Percentiles rank a stretch among this genome's conserved stretches.
Evolutionary conservation across 2,329 filamentous ascomycete species (phyloP).

Genomic region (Alternaria postmessia): DNA sequence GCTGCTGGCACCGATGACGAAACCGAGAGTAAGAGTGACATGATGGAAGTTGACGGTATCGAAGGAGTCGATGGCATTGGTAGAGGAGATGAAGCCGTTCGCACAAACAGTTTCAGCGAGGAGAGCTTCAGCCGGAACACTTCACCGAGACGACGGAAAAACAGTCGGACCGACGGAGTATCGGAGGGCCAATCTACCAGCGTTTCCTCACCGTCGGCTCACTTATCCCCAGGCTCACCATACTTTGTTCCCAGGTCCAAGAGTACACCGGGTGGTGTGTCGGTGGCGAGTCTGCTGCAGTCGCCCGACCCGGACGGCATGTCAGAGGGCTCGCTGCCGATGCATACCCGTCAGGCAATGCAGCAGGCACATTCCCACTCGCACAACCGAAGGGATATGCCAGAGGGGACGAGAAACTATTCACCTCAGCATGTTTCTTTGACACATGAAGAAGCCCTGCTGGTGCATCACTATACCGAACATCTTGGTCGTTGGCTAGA

Average conservation of each 20-base stretch:
- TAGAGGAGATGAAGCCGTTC: neutral
- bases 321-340: slow-evolving; percentile 7
- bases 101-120: slow-evolving; percentile 11
- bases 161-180: slow-evolving; percentile 18
- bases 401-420: slow-evolving; percentile 8
- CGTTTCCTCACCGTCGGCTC: slow-evolving; percentile 20
- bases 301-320: slow-evolving; percentile 9
- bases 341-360: slow-evolving; percentile 2
- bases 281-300: slow-evolving; percentile 23
- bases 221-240: slow-evolving; percentile 24
- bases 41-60: slow-evolving; percentile 26
- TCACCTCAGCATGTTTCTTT: slow-evolving; percentile 21
- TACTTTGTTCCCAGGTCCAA: slow-evolving; percentile 12
- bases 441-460: slow-evolving; percentile 32
- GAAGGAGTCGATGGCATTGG: slow-evolving; percentile 13
- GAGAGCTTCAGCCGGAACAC: slow-evolving; percentile 22
- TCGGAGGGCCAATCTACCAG: slow-evolving; percentile 20
- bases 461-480: slow-evolving; percentile 43
- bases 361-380: neutral
- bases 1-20: slow-evolving; percentile 18
- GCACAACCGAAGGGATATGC: neutral
- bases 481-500: slow-evolving; percentile 45
- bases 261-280: slow-evolving; percentile 13
- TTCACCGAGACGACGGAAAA: slow-evolving; percentile 27
- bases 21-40: slow-evolving; percentile 12